phyloP scores from a whole-genome alignment of 2,329 filamentous ascomycete species.

The Metarhizium guizhouense region DNA sequence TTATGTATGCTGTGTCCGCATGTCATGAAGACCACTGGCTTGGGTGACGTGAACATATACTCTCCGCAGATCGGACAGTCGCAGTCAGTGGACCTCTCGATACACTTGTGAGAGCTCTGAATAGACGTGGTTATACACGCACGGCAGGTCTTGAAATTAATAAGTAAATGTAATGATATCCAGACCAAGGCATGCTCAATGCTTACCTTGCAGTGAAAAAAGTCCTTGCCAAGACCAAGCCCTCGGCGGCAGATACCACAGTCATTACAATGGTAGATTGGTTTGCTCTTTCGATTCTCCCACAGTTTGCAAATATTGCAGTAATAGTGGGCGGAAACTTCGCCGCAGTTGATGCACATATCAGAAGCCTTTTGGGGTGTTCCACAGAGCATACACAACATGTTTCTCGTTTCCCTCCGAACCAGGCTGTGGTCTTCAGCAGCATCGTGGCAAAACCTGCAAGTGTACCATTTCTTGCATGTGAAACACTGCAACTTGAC shows the following conservation, averaged over 20 bases:
- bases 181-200: background rate
- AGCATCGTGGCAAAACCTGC: conserved; percentile 86
- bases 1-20: conserved; percentile 96
- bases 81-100: conserved; percentile 88
- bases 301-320: conserved; percentile 93
- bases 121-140: conserved; percentile 90
- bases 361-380: conserved; percentile 77
- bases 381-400: conserved; percentile 94
- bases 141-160: conserved; percentile 60
- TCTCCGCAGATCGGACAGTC: conserved; percentile 96
- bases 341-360: conserved; percentile 67
- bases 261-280: conserved; percentile 92
- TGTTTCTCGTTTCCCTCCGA: conserved; percentile 78
- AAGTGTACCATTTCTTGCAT: conserved; percentile 89
- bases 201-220: conserved; percentile 90
- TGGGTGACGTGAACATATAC: conserved; percentile 88
- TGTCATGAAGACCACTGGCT: conserved; percentile 83
- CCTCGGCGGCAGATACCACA: conserved; percentile 93
- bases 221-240: conserved; percentile 88
- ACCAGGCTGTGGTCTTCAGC: conserved; percentile 71
- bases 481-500: conserved; percentile 91
- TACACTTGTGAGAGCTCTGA: conserved; percentile 79
- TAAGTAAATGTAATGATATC: background rate
- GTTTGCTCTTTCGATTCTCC: conserved; percentile 86
- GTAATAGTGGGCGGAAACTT: conserved; percentile 78